phyloP scores from a whole-genome alignment of 2,329 filamentous ascomycete species.

The Botrytis porri region DNA sequence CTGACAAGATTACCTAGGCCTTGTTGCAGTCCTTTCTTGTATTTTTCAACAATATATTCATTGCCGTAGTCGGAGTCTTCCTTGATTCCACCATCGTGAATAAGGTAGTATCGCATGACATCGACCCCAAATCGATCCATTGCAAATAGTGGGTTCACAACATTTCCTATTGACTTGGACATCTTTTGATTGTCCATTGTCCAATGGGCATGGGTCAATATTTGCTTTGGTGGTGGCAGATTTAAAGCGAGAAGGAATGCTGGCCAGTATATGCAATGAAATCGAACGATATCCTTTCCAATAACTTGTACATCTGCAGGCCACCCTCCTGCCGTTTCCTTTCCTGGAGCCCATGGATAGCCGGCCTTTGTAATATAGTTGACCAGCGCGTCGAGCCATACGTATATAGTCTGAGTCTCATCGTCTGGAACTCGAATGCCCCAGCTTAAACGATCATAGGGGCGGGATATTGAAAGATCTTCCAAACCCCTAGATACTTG shows the following conservation, averaged over 20 bases:
- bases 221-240: conserved; percentile 71
- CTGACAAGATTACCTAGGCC: conserved; percentile 78
- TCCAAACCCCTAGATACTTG: conserved; percentile 76
- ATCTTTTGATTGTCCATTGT: conserved; percentile 89
- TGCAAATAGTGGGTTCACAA: conserved; percentile 90
- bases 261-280: conserved; percentile 98
- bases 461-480: conserved; percentile 87
- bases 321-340: conserved; percentile 67
- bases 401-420: conserved; percentile 85
- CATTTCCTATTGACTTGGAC: conserved; percentile 93
- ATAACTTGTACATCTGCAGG: conserved; percentile 89
- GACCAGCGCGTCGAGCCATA: conserved; percentile 94
- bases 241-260: conserved; percentile 88
- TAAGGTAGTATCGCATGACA: conserved; percentile 83
- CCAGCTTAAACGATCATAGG: conserved; percentile 75
- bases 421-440: conserved; percentile 87
- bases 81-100: conserved; percentile 71
- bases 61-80: conserved; percentile 88
- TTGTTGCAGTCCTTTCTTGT: conserved; percentile 74
- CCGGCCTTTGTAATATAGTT: conserved; percentile 90
- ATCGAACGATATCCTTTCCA: conserved; percentile 93
- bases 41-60: conserved; percentile 66
- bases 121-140: conserved; percentile 87
- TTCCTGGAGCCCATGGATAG: conserved; percentile 73
- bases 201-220: conserved; percentile 94